Evolutionary conservation across 2,329 filamentous ascomycete species (phyloP), one percentile per base, ranked within the genome.

Genomic region (Zasmidium citrigriseum): DNA sequence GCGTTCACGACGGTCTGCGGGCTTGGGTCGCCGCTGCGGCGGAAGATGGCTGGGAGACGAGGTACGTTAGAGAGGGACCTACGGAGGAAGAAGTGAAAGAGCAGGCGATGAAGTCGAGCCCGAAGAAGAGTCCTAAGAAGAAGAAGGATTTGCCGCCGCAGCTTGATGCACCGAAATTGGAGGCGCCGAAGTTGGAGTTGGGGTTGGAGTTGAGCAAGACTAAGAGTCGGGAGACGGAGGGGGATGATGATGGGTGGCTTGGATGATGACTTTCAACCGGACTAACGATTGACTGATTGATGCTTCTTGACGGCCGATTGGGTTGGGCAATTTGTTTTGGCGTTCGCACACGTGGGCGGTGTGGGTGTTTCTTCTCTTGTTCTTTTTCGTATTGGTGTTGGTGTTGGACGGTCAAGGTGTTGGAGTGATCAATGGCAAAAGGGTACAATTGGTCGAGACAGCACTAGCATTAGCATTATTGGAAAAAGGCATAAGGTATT

Each of bases 1-100:
- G 89, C 50, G 90, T 99, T 3, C 95, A 99, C 72, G 91, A 93
- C 67, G 91, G 88, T 1, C 80, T 98, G 63, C 86, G 89, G 55
- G 93, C 90, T 5, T 99, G 93, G 93, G 89, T 97, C 18, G 88
- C 88, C 0, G 95, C 93, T 0, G 93, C 91, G 0, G 82, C 81
- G 24, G 92, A 93, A 60, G 95, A 99, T 74, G 90, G 86, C 47
- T 99, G 95, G 93, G 86, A 91, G 52, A 88, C 92, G 46, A 83
- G 83, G 53, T 87, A 89, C 68, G 93, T 98, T 22, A 82, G 93
- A 53, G 91, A 89, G 73, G 90, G 90, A 0, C 87, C 87, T 44
- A 72, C 64, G n/a, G 60, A 70, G 7, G 77, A 80, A 47, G 71
- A 75, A 20, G 72, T 77, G 57, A 71, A 67, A 18, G 76, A 74